These are phyloP conservation scores for Sordariomycetes sp. DNA, from an alignment of 2,329 filamentous ascomycete species.

Conservation along the genomic window DNA sequence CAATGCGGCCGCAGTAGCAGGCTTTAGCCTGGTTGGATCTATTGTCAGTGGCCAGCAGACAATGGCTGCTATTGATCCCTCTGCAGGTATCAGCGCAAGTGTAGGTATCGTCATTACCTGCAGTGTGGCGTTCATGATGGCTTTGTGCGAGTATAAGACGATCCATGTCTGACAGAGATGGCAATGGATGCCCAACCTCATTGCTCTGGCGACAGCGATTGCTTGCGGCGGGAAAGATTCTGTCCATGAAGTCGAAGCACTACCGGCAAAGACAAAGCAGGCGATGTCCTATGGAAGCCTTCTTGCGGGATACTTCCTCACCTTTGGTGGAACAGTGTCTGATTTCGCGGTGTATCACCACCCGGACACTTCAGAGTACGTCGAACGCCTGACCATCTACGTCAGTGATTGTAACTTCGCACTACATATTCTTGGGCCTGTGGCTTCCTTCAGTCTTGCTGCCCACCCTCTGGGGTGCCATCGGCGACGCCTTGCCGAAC, in stretches of 20 bases:
- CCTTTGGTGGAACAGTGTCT: slow-evolving; percentile 44
- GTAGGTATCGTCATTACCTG: slow-evolving; percentile 48
- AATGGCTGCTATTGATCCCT: slow-evolving; percentile 35
- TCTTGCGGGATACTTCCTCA: slow-evolving; percentile 43
- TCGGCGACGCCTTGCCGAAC: slow-evolving; percentile 20
- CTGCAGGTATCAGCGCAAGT: slow-evolving; percentile 34
- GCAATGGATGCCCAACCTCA: slow-evolving; percentile 46
- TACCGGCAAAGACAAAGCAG: slow-evolving; percentile 23
- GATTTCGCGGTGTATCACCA: slow-evolving; percentile 50
- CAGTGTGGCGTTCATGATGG: slow-evolving; percentile 40
- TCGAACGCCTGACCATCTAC: slow-evolving; percentile 7
- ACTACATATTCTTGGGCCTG: slow-evolving; percentile 38
- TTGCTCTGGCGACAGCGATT: slow-evolving; percentile 40
- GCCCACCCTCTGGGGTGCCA: slow-evolving; percentile 29
- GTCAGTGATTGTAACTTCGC: neutral
- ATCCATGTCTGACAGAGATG: slow-evolving; percentile 47
- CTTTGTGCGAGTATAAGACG: slow-evolving; percentile 44
- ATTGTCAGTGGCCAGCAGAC: slow-evolving; percentile 48
- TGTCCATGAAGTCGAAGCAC: slow-evolving; percentile 30
- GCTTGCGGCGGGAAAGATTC: slow-evolving; percentile 44
- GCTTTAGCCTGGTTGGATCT: slow-evolving; percentile 47
- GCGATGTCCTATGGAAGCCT: slow-evolving; percentile 35
- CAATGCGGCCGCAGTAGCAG: slow-evolving; percentile 47
- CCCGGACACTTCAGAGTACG: slow-evolving; percentile 28
- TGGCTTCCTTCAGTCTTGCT: slow-evolving; percentile 21